Evolutionary conservation across 306 rosid genomes (phyloP), one percentile per base, ranked within the genome.

Genomic region (Herpetospermum pedunculosum): DNA sequence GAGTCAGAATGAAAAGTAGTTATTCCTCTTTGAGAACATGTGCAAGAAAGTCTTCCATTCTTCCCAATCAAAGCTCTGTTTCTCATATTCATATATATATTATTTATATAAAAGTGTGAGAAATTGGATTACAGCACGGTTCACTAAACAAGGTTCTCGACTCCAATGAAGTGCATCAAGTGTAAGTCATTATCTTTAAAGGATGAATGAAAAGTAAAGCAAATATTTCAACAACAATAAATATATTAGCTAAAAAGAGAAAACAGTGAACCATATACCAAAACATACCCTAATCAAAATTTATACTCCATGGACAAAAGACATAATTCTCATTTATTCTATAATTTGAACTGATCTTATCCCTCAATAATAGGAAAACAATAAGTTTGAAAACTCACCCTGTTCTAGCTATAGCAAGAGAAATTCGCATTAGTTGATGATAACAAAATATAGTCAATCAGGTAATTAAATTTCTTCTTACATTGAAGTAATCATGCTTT

Each of bases 81-180:
- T 32, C 35, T 32, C 35, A 32, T n/a, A n/a, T n/a, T n/a, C n/a
- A n/a, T n/a, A n/a, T n/a, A n/a, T n/a, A n/a, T n/a, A n/a, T n/a
- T n/a, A n/a, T n/a, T n/a, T n/a, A n/a, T n/a, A n/a, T n/a, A n/a
- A n/a, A n/a, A n/a, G n/a, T n/a, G n/a, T n/a, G n/a, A 46, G 74
- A 19, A 69, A 47, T 72, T 53, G 29, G 57, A 18, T 8, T 32
- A 62, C 32, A 72, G 59, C 65, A 58, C 18, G 21, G 74, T 64
- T 59, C 25, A 73, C 50, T n/a, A 46, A 75, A 48, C 75, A 78
- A 77, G 80, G 57, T 64, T 60, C 29, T 72, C 41, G 38, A 30
- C 69, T 50, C 73, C 73, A 68, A 3, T 41, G 52, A 9, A 5
- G 52, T 59, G 67, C 30, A 34, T 25, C 67, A 30, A 29, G 40